Evolutionary conservation across 2,329 filamentous ascomycete species (phyloP).

Genomic region (Talaromyces rugulosus): DNA sequence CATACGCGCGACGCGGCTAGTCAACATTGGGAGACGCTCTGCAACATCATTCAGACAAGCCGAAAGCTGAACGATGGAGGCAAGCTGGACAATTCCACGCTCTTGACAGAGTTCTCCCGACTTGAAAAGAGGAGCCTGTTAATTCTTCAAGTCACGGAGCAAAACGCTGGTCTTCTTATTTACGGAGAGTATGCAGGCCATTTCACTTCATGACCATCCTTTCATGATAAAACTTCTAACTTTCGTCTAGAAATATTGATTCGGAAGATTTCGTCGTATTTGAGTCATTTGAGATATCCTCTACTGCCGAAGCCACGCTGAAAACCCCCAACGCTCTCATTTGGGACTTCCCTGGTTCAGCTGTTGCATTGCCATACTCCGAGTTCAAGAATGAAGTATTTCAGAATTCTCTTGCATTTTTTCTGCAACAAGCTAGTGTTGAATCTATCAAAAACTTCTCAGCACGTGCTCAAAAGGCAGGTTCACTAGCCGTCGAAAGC

Average conservation of each 20-base stretch:
- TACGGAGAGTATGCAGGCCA: conserved; percentile 19
- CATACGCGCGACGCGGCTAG: conserved; percentile 13
- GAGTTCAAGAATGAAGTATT: conserved; percentile 26
- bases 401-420: not conserved
- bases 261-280: conserved; percentile 40
- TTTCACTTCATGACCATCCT: not conserved
- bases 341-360: conserved; percentile 58
- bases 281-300: conserved; percentile 60
- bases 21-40: not conserved
- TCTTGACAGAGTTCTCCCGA: conserved; percentile 25
- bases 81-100: conserved; percentile 16
- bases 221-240: not conserved
- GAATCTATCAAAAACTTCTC: conserved; percentile 1
- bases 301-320: conserved; percentile 51
- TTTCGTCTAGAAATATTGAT: not conserved
- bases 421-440: conserved; percentile 4
- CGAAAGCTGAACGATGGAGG: conserved; percentile 13
- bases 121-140: conserved; percentile 31
- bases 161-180: conserved; percentile 48
- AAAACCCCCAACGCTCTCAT: conserved; percentile 48
- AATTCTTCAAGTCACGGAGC: conserved; percentile 44
- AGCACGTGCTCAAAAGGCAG: not conserved
- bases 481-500: conserved; percentile 42
- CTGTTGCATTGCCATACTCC: conserved; percentile 43
- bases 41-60: conserved; percentile 15